Evolutionary conservation across 768 basidiomycete species (phyloP).

Genomic region (Lactarius akahatsu): DNA sequence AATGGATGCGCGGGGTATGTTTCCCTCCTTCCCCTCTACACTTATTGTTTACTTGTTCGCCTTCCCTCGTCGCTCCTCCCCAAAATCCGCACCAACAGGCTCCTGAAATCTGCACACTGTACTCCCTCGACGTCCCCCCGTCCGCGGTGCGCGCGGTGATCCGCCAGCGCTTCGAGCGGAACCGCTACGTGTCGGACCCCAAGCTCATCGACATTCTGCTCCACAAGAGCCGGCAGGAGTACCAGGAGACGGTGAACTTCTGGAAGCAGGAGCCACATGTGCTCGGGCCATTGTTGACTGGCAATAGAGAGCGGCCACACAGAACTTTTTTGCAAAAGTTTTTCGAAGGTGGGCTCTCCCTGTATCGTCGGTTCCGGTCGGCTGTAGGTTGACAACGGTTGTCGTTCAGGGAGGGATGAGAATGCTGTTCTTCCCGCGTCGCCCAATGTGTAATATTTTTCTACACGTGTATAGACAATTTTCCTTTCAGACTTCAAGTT

Average conservation of each 20-base stretch:
- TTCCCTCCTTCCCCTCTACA: constrained; percentile 4
- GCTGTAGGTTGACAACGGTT: constrained; percentile 6
- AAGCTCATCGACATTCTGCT: constrained; percentile 83
- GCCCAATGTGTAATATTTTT: constrained; percentile 26
- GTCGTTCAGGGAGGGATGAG: constrained; percentile 66
- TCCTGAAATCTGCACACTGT: constrained; percentile 84
- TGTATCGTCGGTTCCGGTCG: constrained; percentile 2
- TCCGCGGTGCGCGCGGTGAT: constrained; percentile 77
- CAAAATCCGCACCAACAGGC: constrained; percentile 51
- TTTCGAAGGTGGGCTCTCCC: constrained; percentile 61
- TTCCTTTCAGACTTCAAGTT: constrained; percentile 18
- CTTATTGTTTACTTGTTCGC: neutral
- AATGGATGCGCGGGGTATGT: constrained; percentile 91
- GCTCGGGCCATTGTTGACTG: constrained; percentile 59
- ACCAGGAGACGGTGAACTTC: constrained; percentile 91
- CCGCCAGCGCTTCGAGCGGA: constrained; percentile 82
- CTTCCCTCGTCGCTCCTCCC: neutral
- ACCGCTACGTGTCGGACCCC: constrained; percentile 78
- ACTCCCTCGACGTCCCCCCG: constrained; percentile 79
- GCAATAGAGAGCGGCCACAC: constrained; percentile 47
- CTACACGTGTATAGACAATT: constrained; percentile 17
- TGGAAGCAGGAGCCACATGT: constrained; percentile 91
- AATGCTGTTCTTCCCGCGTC: constrained; percentile 59
- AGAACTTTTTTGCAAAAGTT: constrained; percentile 81
- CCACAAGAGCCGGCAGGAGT: constrained; percentile 81